These are phyloP conservation scores for Acorus calamus DNA, from an alignment of 106 monocot species.

Conservation along the genomic window DNA sequence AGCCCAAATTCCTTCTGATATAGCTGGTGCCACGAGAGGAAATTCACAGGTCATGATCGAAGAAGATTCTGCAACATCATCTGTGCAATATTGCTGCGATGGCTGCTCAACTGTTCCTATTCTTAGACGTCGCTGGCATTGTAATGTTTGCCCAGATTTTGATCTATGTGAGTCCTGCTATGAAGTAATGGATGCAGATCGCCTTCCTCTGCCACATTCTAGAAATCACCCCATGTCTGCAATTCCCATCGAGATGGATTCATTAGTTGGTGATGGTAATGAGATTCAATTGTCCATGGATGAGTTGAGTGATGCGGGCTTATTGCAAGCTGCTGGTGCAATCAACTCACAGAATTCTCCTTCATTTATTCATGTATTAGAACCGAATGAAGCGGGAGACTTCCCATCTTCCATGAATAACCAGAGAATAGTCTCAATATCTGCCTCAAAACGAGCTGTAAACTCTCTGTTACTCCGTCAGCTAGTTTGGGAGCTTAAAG, in stretches of 20 bases:
- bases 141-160: slow-evolving; percentile 93
- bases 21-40: slow-evolving; percentile 21
- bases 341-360: slow-evolving; percentile 35
- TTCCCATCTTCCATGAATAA: slow-evolving; percentile 30
- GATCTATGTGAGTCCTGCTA: slow-evolving; percentile 97
- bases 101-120: slow-evolving; percentile 99
- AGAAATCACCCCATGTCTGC: slow-evolving; percentile 89
- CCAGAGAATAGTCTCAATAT: slow-evolving; percentile 83
- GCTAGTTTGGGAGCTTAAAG: slow-evolving; percentile 71
- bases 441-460: slow-evolving; percentile 88
- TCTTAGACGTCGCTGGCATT: slow-evolving; percentile 86
- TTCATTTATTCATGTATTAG: slow-evolving; percentile 52
- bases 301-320: slow-evolving; percentile 53
- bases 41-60: slow-evolving; percentile 79
- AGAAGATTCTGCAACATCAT: slow-evolving; percentile 77
- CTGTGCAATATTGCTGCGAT: slow-evolving; percentile 98
- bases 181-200: slow-evolving; percentile 85
- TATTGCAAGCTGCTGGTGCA: slow-evolving; percentile 37
- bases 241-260: slow-evolving; percentile 89
- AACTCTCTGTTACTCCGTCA: slow-evolving; percentile 75
- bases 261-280: slow-evolving; percentile 55
- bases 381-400: slow-evolving; percentile 51
- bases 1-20: slow-evolving; percentile 35
- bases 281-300: slow-evolving; percentile 78
- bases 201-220: slow-evolving; percentile 90